These are phyloP conservation scores for Pyrenula aspistea DNA, from an alignment of 495 filamentous ascomycete genomes.

Conservation along the genomic window DNA sequence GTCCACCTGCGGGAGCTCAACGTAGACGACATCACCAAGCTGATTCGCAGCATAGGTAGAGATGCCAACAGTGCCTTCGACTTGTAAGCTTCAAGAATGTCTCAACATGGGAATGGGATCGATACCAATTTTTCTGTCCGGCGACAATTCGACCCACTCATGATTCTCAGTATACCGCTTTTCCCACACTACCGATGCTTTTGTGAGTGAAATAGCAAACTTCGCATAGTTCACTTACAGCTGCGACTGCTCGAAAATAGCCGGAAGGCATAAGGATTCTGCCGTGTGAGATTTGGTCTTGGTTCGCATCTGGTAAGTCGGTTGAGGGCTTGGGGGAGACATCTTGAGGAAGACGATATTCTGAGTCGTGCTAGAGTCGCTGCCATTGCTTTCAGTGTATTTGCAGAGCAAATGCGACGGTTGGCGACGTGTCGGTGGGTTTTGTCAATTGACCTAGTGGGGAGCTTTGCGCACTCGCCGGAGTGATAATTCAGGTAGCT, in stretches of 20 bases:
- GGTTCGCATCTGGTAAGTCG: background rate
- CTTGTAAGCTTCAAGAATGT: conserved; percentile 20
- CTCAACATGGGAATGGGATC: conserved; percentile 1
- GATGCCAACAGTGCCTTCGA: conserved; percentile 69
- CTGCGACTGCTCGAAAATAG: background rate
- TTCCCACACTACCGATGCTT: background rate
- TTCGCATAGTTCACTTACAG: conserved; percentile 2
- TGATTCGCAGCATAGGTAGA: conserved; percentile 79
- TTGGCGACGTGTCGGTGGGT: no score
- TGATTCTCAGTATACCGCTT: conserved; percentile 93
- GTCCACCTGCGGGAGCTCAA: conserved; percentile 69
- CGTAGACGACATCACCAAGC: conserved; percentile 92
- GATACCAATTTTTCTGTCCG: conserved; percentile 39
- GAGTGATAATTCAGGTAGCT: no score
- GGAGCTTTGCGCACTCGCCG: no score
- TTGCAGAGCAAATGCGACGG: no score
- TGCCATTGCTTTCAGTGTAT: no score
- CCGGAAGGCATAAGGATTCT: background rate
- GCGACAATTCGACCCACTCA: conserved; percentile 88
- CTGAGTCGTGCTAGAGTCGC: background rate
- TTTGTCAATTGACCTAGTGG: no score
- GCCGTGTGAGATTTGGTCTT: background rate
- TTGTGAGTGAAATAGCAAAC: background rate
- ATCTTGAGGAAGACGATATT: background rate
- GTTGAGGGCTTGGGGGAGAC: background rate